These are phyloP conservation scores for Picochlorum sp. DNA, from an alignment of 139 green algal species.

Conservation along the genomic window DNA sequence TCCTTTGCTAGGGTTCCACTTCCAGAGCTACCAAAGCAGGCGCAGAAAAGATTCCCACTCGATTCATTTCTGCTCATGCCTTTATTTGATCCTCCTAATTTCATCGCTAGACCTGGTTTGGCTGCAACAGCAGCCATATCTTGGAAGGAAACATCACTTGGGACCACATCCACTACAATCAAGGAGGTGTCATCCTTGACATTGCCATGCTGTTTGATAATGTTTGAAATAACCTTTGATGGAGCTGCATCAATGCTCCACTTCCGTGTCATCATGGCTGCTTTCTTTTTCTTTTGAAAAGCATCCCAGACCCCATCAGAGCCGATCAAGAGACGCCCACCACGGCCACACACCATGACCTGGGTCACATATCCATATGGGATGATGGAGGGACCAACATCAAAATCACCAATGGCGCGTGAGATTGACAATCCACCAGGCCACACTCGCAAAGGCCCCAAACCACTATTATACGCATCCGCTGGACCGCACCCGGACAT, in stretches of 20 bases:
- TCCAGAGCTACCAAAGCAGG: too few species aligned
- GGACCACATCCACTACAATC: slow-evolving; percentile 70
- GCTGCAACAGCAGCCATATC: slow-evolving; percentile 13
- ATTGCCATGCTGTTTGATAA: slow-evolving; percentile 27
- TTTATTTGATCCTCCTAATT: not conserved
- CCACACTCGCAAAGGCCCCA: slow-evolving; percentile 84
- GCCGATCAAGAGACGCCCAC: slow-evolving; percentile 68
- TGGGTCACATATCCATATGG: slow-evolving; percentile 78
- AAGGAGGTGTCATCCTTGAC: slow-evolving; percentile 76
- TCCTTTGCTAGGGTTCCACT: too few species aligned
- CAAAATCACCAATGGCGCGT: slow-evolving; percentile 76
- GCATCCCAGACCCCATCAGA: slow-evolving; percentile 87
- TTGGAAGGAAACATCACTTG: slow-evolving; percentile 31
- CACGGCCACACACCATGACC: slow-evolving; percentile 48
- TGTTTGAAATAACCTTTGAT: slow-evolving; percentile 25
- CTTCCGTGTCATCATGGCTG: slow-evolving; percentile 20
- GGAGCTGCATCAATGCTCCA: slow-evolving; percentile 27
- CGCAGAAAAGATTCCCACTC: too few species aligned
- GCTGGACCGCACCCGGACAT: slow-evolving; percentile 20
- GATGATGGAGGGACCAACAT: slow-evolving; percentile 69
- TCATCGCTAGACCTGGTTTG: slow-evolving; percentile 3
- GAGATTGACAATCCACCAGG: slow-evolving; percentile 82
- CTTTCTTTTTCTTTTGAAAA: slow-evolving; percentile 45
- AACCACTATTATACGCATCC: slow-evolving; percentile 29
- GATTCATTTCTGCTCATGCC: not conserved